Evolutionary conservation across 169 alveolate genomes (phyloP), one percentile per base, ranked within the genome.

Genomic region (Blepharisma undulans): DNA sequence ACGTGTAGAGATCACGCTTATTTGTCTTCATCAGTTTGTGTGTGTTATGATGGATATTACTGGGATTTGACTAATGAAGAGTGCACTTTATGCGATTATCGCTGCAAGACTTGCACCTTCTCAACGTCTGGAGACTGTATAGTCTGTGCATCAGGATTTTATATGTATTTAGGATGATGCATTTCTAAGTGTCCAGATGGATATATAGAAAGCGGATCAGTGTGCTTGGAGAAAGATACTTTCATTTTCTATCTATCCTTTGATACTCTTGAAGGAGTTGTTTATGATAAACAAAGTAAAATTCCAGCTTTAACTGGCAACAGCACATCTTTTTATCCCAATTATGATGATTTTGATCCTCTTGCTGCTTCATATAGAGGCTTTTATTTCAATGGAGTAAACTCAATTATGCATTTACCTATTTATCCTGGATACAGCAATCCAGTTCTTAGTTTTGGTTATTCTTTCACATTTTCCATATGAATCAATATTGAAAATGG

Each of bases 271-370:
- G 29, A 22, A 72, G 80, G 80, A 29, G 80, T 79, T 1, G 71
- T 79, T 79, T 14, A 12, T 30, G 87, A 79, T 33, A 79, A 79
- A 29, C 29, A 21, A 16, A 79, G 18, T 21, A 30, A 27, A 30
- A 32, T 79, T 30, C 87, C 34, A 30, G 87, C 61, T 10, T 66
- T 79, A 10, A 32, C 60, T 25, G 87, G 87, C 19, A 79, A 29
- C 25, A n/a, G 30, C 34, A 32, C 29, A 3, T 18, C 29, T 5
- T 79, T 79, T 33, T 79, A 79, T 21, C 87, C 87, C 7, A 0
- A 79, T 33, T 79, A 79, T 33, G 87, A 79, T 33, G 61, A 30
- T 7, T 30, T 33, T 79, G 87, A 79, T 33, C 87, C 87, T 12
- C 80, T 29, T 8, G 61, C 87, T 29, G 34, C 87, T 79, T 30